A percentile compares a stretch with the other conserved stretches of the same genome.
Conservation (phyloP, 495 filamentous ascomycete species). For the Jackrogersella minutella region DNA sequence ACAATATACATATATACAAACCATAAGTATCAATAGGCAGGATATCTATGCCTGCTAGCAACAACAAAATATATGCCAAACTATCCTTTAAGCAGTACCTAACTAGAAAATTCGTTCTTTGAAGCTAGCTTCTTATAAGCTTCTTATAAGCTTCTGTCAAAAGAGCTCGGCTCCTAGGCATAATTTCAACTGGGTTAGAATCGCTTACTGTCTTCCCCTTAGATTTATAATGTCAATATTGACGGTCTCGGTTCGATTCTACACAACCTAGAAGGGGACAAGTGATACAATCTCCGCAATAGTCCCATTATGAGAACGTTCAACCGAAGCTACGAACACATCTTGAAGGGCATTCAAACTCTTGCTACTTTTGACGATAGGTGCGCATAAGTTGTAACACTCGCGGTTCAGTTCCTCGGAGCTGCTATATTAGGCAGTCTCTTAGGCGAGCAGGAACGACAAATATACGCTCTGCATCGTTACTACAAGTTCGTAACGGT, state of each 20-base stretch:
- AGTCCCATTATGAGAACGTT: not conserved
- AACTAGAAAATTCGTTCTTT: not conserved
- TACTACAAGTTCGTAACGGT: constrained; percentile 2
- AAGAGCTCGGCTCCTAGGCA: not conserved
- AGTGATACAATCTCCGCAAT: not conserved
- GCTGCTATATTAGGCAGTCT: not conserved
- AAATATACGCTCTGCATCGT: not conserved
- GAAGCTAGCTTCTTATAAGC: not conserved
- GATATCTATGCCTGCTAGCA: not conserved
- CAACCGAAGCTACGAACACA: not conserved
- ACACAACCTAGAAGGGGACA: not conserved
- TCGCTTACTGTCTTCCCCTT: not conserved
- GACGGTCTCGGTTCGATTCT: not conserved
- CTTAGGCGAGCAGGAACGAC: not conserved
- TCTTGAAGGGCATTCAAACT: not conserved
- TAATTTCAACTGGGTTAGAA: not conserved
- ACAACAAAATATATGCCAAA: not conserved
- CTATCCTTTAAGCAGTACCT: not conserved
- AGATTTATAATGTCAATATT: not conserved
- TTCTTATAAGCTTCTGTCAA: not conserved
- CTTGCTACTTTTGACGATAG: not conserved
- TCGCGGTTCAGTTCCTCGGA: too few relatives aligned
- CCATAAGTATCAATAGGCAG: not conserved
- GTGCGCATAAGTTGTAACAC: not conserved
- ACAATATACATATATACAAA: not conserved